phyloP scores from a whole-genome alignment of 306 rosid genomes.

The Hylodesmum podocarpum region DNA sequence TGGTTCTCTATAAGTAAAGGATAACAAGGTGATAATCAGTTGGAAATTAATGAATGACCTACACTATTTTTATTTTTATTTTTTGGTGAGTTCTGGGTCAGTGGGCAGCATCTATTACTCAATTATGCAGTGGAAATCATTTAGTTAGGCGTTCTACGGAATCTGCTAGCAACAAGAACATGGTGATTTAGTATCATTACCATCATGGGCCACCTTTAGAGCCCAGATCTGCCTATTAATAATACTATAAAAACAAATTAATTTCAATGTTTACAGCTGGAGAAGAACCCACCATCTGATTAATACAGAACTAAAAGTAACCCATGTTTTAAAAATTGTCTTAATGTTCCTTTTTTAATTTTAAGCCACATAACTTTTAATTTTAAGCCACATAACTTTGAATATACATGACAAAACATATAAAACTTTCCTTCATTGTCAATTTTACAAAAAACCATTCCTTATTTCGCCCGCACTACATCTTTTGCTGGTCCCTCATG shows the following conservation, averaged over 20 bases:
- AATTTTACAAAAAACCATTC: not conserved
- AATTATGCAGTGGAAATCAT: not conserved
- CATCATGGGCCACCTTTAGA: conserved; percentile 20
- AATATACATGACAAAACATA: not conserved
- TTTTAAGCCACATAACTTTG: not conserved
- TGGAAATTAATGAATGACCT: not conserved
- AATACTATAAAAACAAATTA: conserved; percentile 17
- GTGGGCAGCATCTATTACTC: not conserved
- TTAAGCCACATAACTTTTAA: not conserved
- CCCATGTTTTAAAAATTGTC: not conserved
- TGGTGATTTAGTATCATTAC: conserved; percentile 12
- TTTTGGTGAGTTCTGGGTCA: not conserved
- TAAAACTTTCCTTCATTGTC: not conserved
- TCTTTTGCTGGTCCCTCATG: not conserved
- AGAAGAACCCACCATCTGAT: not conserved
- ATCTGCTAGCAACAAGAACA: conserved; percentile 21
- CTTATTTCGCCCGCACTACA: not conserved
- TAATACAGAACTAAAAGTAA: not conserved
- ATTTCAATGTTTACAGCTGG: not conserved
- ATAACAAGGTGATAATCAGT: not conserved
- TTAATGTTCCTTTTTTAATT: not conserved
- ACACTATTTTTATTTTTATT: not conserved
- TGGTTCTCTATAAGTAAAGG: not conserved
- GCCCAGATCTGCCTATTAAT: conserved; percentile 15
- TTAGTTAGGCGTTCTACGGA: not conserved